Conservation (phyloP, 768 basidiomycete species). For the Mycena crocata region DNA sequence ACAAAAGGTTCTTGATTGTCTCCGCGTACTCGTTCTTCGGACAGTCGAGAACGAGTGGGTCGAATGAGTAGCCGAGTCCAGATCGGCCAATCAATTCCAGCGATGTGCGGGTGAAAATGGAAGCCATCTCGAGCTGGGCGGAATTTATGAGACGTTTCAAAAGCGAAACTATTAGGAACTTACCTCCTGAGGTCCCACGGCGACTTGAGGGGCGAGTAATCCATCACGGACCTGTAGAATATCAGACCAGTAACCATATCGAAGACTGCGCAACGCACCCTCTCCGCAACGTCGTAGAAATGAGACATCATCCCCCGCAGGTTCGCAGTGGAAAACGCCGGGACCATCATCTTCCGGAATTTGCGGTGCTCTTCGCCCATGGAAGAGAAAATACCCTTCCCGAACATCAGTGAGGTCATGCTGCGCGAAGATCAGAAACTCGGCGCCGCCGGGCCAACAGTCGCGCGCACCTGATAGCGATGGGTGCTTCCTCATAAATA, state of each 20-base stretch:
- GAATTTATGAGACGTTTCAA: background rate
- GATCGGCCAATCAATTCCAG: slow-evolving; percentile 2
- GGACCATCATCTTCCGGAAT: slow-evolving; percentile 10
- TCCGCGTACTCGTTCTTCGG: slow-evolving; percentile 13
- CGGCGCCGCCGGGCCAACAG: too few relatives aligned
- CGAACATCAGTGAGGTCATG: background rate
- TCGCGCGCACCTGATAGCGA: background rate
- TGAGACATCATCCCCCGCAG: slow-evolving; percentile 7
- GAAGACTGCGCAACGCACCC: background rate
- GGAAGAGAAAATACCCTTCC: slow-evolving; percentile 8
- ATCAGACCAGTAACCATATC: background rate
- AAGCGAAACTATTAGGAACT: background rate
- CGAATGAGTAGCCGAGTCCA: slow-evolving; percentile 7
- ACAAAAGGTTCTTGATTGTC: slow-evolving; percentile 6
- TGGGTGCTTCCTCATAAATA: slow-evolving; percentile 3
- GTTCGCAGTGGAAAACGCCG: slow-evolving; percentile 12
- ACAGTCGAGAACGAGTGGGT: slow-evolving; percentile 1
- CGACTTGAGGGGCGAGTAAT: background rate
- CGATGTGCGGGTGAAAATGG: slow-evolving; percentile 1
- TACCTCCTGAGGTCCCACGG: background rate
- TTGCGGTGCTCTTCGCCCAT: slow-evolving; percentile 7
- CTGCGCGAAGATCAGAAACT: background rate
- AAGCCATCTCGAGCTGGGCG: background rate
- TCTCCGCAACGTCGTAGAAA: slow-evolving; percentile 6
- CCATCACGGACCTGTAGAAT: background rate